phyloP scores from a whole-genome alignment of 208 protist species.

The Leishmania aethiopica region DNA sequence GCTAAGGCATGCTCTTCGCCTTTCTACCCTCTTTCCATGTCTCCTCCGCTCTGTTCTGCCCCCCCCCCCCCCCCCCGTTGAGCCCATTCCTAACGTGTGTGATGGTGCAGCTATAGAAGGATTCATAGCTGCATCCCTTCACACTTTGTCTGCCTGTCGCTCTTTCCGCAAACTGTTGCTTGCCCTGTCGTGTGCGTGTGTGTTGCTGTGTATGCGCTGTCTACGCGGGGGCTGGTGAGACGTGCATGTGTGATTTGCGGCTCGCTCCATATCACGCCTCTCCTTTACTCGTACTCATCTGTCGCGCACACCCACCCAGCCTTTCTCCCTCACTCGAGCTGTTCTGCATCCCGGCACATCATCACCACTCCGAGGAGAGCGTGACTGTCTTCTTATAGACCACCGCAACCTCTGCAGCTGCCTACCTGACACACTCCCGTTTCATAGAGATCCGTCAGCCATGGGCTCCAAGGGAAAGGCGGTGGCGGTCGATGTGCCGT shows the following conservation, averaged over 20 bases:
- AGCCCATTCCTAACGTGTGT: not conserved
- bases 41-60: not conserved
- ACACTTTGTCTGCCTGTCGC: not conserved
- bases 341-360: not conserved
- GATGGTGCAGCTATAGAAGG: not conserved
- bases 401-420: not conserved
- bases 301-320: not conserved
- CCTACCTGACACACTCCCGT: not conserved
- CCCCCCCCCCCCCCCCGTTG: not conserved
- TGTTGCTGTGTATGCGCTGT: not conserved
- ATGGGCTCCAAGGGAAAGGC: conserved; percentile 40
- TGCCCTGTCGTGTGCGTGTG: not conserved
- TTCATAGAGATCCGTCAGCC: not conserved
- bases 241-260: not conserved
- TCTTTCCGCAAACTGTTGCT: not conserved
- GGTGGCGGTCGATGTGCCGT: conserved; percentile 56
- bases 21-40: not conserved
- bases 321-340: not conserved
- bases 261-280: not conserved
- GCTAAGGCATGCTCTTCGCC: not conserved
- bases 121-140: not conserved
- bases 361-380: not conserved
- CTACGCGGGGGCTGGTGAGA: not conserved
- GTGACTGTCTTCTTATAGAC: not conserved
- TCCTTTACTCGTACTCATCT: not conserved